Base-by-base conservation (phyloP, 768 basidiomycete species). In the Podaxis sp. region DNA sequence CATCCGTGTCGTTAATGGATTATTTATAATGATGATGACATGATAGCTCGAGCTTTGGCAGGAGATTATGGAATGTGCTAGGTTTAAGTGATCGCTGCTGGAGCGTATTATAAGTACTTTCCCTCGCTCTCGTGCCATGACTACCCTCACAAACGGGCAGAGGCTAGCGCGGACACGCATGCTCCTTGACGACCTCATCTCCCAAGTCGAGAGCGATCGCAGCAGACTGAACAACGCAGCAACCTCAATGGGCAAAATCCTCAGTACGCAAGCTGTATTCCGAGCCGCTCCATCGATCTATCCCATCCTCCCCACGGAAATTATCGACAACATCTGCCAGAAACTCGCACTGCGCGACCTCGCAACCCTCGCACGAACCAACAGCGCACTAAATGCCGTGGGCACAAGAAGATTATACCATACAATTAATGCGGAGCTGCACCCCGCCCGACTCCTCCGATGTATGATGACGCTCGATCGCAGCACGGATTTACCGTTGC, bases 401-500 rank as follows among this genome's bases (percentile, higher is more conserved):
- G 70, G 70, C 15, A 68, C 52, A 22, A 67, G 70, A 13, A 54
- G 73, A 9, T 59, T 76, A 11, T 76, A 76, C 61, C 68, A 63
- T 11, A 65, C 54, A 15, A 57, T 68, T 28, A 22, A 36, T 17
- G 52, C 40, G 13, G 64, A 56, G 6, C 30, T 61, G 19, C 30
- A 30, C 8, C 58, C 62, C 8, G 48, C 36, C 7, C 51, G 54
- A 4, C 69, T 75, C 26, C 54, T 84, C 0, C 64, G 49, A 2
- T 81, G 83, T 59, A 66, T 86, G 59, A 73, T 70, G 22, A 74
- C 74, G 0, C 77, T 87, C 39, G 68, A 76, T n/a, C 65, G 65
- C 0, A 81, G 76, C 55, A 66, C 77, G 0, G 26, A 69, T n/a
- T 69, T 82, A 15, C 71, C 78, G 1, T 66, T 66, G 2, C 70